These are phyloP conservation scores for Plenodomus biglobosus DNA, from an alignment of 2,329 filamentous ascomycete species.

Conservation along the genomic window DNA sequence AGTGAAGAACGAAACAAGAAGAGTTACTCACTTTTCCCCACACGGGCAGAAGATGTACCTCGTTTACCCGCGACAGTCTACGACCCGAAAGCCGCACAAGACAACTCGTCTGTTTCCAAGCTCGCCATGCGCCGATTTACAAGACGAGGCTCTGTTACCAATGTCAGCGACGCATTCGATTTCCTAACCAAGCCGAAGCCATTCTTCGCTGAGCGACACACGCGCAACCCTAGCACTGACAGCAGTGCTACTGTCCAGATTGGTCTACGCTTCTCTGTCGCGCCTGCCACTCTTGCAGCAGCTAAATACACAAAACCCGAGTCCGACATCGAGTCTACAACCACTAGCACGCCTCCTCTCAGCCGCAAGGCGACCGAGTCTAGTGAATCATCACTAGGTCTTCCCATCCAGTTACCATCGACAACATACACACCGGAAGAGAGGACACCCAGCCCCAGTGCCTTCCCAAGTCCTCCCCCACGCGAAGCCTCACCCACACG, in stretches of 20 bases:
- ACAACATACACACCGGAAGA: constrained; percentile 13
- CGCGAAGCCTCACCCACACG: constrained; percentile 21
- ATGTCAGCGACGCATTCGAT: constrained; percentile 41
- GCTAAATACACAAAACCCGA: constrained; percentile 29
- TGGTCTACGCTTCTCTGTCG: constrained; percentile 65
- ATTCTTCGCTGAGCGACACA: constrained; percentile 46
- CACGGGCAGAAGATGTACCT: constrained; percentile 43
- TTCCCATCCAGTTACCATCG: constrained; percentile 37
- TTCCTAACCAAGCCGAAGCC: constrained; percentile 43
- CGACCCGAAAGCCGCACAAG: constrained; percentile 26
- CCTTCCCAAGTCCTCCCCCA: constrained; percentile 23
- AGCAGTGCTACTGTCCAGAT: constrained; percentile 73
- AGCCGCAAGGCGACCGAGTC: constrained; percentile 29
- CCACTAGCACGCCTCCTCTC: constrained; percentile 16
- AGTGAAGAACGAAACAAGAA: constrained; percentile 31
- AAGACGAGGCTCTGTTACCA: constrained; percentile 40
- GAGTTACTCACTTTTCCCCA: constrained; percentile 46
- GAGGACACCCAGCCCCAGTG: constrained; percentile 19
- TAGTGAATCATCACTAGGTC: constrained; percentile 30
- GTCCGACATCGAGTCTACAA: constrained; percentile 4
- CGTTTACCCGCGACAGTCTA: constrained; percentile 45
- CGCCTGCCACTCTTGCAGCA: constrained; percentile 42
- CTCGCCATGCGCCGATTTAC: constrained; percentile 38
- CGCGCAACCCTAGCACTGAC: constrained; percentile 62
- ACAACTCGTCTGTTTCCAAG: constrained; percentile 27